Evolutionary conservation across 2,329 filamentous ascomycete genomes (phyloP), one percentile per base, ranked within the genome.

Genomic region (Graphium sp.): DNA sequence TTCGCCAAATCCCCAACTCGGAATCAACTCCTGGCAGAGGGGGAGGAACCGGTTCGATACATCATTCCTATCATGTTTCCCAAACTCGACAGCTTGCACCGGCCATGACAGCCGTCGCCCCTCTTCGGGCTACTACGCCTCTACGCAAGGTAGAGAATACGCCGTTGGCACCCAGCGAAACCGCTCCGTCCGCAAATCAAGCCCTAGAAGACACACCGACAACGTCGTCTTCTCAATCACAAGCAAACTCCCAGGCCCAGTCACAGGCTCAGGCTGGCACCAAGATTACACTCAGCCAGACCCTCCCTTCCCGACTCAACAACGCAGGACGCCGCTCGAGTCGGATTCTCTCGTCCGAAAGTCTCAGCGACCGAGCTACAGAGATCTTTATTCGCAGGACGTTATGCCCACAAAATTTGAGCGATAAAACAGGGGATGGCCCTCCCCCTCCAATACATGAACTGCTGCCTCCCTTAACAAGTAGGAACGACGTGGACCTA

Each of bases 401-500:
- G 21, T 69, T 95, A 26, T 93, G 82, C 49, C 67, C 78, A n/a
- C 74, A 82, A 40, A 64, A 74, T 32, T 56, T 62, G 26, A 47
- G 58, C 39, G 58, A 78, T 52, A 59, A 76, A 40, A 66, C 32
- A 7, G 32, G 14, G 8, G 13, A 24, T 6, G 26, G 13, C 11
- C 53, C 55, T 11, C 52, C 57, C n/a, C 50, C 55, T 18, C 68
- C 81, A 27, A 74, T 92, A 39, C 74, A 91, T 34, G 78, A 85
- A 40, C 59, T 93, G 24, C 60, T 98, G 25, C 89, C 87, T 34
- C 84, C 85, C 22, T 62, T 98, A 44, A 95, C 87, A 27, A 93
- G 84, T 56, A 84, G 83, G 29, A 92, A 93, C 49, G 83, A 91
- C 41, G 72, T 95, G 34, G 89, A 98, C 50, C 58, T 91, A 32